phyloP scores from a whole-genome alignment of 805 yeast genomes.

The Grigorovia jiainica region DNA sequence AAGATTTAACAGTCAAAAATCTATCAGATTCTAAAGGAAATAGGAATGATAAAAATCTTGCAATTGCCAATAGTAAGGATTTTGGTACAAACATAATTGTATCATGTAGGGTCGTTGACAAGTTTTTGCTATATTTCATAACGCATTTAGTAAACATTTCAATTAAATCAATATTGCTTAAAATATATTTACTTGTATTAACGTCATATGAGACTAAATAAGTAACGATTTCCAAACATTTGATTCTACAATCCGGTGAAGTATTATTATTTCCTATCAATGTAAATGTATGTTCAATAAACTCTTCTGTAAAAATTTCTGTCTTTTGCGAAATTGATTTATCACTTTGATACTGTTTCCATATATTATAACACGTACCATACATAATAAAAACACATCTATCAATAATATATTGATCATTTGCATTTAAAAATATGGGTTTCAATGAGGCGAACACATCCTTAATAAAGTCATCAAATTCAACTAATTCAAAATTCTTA shows the following conservation, averaged over 20 bases:
- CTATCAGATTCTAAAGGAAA: conserved; percentile 39
- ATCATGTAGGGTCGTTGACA: conserved; percentile 44
- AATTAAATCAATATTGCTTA: conserved; percentile 42
- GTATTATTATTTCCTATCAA: conserved; percentile 26
- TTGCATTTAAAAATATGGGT: conserved; percentile 40
- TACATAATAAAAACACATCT: conserved; percentile 19
- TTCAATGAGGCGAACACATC: conserved; percentile 54
- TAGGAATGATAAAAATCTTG: conserved; percentile 46
- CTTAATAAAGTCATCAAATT: conserved; percentile 37
- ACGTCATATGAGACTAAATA: conserved; percentile 36
- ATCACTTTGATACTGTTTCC: not conserved
- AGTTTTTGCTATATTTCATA: conserved; percentile 37
- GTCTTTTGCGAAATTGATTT: conserved; percentile 6
- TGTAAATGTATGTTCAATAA: conserved; percentile 28
- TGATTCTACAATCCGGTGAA: conserved; percentile 24
- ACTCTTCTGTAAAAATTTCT: conserved; percentile 13
- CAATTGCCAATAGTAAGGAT: conserved; percentile 45
- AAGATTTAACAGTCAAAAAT: conserved; percentile 18
- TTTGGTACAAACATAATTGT: conserved; percentile 66
- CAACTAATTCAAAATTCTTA: conserved; percentile 6
- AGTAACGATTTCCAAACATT: conserved; percentile 34
- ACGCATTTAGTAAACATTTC: conserved; percentile 40
- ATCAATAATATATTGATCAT: conserved; percentile 34
- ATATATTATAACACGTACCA: conserved; percentile 18
- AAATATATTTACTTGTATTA: conserved; percentile 34